phyloP scores from a whole-genome alignment of 164 flowering plant genomes.

The Vitis vinifera region DNA sequence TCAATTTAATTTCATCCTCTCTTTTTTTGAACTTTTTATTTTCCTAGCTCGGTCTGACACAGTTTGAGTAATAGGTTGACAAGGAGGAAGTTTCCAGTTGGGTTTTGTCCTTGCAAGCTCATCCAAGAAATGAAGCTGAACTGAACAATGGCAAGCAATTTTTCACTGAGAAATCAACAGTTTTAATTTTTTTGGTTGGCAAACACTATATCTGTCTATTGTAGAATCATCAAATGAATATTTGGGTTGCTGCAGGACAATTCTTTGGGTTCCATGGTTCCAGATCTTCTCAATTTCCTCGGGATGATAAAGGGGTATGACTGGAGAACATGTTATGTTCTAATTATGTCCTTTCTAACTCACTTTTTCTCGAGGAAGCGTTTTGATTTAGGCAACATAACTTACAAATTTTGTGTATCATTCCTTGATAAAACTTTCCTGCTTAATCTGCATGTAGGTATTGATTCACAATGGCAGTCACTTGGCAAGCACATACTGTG shows the following conservation, averaged over 20 bases:
- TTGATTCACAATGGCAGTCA: constrained; percentile 57
- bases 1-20: background rate
- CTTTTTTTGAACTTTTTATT: background rate
- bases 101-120: constrained; percentile 84
- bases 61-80: constrained; percentile 48
- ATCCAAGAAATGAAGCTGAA: constrained; percentile 42
- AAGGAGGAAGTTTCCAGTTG: constrained; percentile 60
- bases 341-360: no score
- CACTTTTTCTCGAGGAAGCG: background rate
- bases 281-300: constrained; percentile 59
- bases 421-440: background rate
- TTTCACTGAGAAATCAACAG: background rate
- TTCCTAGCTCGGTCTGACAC: background rate
- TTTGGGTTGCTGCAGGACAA: constrained; percentile 44
- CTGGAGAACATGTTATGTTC: background rate
- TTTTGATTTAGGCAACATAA: background rate
- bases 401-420: background rate
- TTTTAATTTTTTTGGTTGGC: background rate
- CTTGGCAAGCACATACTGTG: constrained; percentile 93
- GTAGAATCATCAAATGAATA: background rate
- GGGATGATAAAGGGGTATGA: constrained; percentile 55
- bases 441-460: constrained; percentile 42
- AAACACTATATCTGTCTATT: background rate
- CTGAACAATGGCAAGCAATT: constrained; percentile 46
- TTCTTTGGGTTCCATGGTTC: constrained; percentile 93